phyloP scores from a whole-genome alignment of 495 filamentous ascomycete genomes.

The Neurospora sp. region DNA sequence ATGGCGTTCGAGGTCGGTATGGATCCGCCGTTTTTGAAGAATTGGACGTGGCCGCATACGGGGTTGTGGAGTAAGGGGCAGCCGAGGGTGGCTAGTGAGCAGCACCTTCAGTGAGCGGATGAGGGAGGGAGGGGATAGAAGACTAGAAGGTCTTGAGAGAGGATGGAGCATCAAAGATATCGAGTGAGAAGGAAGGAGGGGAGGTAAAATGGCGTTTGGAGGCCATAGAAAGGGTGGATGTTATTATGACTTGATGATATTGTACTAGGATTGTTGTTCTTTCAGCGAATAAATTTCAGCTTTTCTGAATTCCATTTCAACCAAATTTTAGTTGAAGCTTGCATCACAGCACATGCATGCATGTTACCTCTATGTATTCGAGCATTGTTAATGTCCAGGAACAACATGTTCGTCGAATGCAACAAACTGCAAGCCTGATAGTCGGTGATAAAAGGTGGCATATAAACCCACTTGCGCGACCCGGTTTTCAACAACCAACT shows the following conservation, averaged over 20 bases:
- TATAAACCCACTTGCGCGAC: background rate
- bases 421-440: no score
- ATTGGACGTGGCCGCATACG: constrained; percentile 52
- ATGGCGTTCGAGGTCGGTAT: constrained; percentile 55
- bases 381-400: background rate
- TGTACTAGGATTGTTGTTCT: background rate
- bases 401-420: background rate
- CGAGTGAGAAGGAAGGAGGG: background rate
- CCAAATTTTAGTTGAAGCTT: background rate
- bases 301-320: no score
- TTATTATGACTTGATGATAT: background rate
- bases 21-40: constrained; percentile 53
- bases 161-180: background rate
- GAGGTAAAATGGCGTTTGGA: background rate
- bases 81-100: constrained; percentile 12
- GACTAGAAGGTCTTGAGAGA: background rate
- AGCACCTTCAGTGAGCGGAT: background rate
- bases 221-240: background rate
- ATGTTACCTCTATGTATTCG: background rate
- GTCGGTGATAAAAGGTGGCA: background rate
- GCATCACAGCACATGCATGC: background rate
- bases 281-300: no score
- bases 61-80: constrained; percentile 17
- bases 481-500: background rate
- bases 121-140: background rate